Conservation (phyloP, 176 grass and related monocot species). For the Triticum dicoccoides region DNA sequence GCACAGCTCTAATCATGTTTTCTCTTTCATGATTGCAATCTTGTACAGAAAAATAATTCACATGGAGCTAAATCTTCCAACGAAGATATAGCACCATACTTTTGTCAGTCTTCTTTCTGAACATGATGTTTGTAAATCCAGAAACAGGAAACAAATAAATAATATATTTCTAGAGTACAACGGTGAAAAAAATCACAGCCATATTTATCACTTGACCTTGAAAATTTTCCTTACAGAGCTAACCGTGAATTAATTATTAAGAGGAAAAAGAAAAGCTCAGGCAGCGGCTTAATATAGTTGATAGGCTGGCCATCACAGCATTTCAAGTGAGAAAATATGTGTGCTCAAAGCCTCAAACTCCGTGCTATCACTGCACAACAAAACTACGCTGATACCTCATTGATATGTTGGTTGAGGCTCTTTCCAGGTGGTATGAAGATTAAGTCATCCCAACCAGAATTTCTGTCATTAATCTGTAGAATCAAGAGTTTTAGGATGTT, state of each 20-base stretch:
- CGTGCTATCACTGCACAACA: slow-evolving; percentile 28
- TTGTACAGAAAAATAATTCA: not conserved
- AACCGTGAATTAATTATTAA: slow-evolving; percentile 3
- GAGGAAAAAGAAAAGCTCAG: slow-evolving; percentile 33
- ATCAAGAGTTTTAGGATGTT: not conserved
- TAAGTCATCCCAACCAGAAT: slow-evolving; percentile 98
- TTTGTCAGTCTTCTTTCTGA: not conserved
- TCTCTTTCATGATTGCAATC: not conserved
- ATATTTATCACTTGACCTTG: slow-evolving; percentile 30
- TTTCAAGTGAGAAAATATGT: slow-evolving; percentile 12
- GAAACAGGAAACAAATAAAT: not conserved
- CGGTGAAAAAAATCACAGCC: not conserved
- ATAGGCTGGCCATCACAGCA: slow-evolving; percentile 47
- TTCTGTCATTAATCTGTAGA: slow-evolving; percentile 79
- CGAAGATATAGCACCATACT: not conserved
- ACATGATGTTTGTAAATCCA: not conserved
- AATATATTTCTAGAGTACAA: not conserved
- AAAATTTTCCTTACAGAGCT: not conserved
- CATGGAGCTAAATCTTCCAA: not conserved
- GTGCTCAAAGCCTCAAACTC: slow-evolving; percentile 8
- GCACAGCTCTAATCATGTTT: not conserved
- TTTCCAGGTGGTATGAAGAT: slow-evolving; percentile 98
- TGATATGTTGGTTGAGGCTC: slow-evolving; percentile 72
- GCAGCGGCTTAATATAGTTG: slow-evolving; percentile 31
- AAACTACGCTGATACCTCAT: slow-evolving; percentile 65